Evolutionary conservation across 2,329 filamentous ascomycete genomes (phyloP).

Genomic region (Ascochyta koolunga): DNA sequence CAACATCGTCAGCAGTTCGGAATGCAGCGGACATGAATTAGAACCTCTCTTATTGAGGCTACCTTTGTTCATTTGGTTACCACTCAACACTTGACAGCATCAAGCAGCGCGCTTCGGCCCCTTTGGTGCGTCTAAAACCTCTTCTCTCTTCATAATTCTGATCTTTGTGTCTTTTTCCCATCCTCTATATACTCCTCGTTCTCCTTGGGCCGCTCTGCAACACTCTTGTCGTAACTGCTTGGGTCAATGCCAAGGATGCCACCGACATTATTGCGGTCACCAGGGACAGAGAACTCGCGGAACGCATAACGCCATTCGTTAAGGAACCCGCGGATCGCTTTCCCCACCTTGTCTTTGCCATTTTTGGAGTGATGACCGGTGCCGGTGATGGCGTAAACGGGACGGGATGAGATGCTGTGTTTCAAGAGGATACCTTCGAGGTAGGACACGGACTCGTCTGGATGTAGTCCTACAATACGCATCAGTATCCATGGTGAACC

Average conservation of each 20-base stretch:
- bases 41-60: conserved; percentile 17
- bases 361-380: conserved; percentile 98
- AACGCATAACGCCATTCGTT: conserved; percentile 97
- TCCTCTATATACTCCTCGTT: conserved; percentile 34
- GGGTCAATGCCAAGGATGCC: conserved; percentile 70
- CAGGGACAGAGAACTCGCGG: conserved; percentile 93
- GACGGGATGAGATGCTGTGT: conserved; percentile 72
- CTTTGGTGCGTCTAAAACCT: conserved; percentile 44
- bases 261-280: conserved; percentile 84
- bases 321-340: conserved; percentile 86
- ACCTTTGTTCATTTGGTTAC: conserved; percentile 1
- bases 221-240: conserved; percentile 61
- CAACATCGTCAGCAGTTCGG: not conserved
- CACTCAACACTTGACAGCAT: conserved; percentile 14
- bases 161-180: conserved; percentile 44
- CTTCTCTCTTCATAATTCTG: conserved; percentile 48
- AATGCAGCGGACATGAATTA: conserved; percentile 15
- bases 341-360: conserved; percentile 97
- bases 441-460: conserved; percentile 95
- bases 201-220: conserved; percentile 45
- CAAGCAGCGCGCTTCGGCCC: conserved; percentile 41
- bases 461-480: conserved; percentile 71
- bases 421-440: conserved; percentile 86
- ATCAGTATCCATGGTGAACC: conserved; percentile 8
- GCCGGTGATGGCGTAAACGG: conserved; percentile 94